Conservation (phyloP, 495 filamentous ascomycete species). For the Aspergillus ellipticus region DNA sequence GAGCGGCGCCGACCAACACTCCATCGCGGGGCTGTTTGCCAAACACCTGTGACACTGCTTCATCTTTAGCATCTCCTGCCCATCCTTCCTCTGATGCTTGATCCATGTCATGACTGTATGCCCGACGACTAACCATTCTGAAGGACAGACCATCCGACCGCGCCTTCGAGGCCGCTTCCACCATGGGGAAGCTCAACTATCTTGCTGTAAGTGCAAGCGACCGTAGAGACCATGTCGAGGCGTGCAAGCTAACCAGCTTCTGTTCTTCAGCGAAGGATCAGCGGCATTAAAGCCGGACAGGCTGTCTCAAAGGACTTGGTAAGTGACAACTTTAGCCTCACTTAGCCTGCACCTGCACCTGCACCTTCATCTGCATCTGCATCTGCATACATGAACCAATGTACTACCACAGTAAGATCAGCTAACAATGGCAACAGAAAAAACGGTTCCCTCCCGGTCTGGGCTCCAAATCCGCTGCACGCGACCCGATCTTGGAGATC, state of each 20-base stretch:
- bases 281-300: constrained; percentile 42
- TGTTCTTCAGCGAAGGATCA: constrained; percentile 34
- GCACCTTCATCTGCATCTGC: too few species aligned
- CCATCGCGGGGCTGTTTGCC: too few species aligned
- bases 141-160: not conserved
- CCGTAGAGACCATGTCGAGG: not conserved
- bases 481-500: constrained; percentile 44
- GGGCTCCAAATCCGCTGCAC: constrained; percentile 29
- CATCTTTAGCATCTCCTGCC: too few species aligned
- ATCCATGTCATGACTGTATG: not conserved
- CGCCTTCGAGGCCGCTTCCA: not conserved
- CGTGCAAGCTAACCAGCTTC: not conserved
- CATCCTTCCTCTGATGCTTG: not conserved
- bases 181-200: constrained; percentile 42
- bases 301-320: constrained; percentile 44
- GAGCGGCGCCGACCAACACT: too few species aligned
- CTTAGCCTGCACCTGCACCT: too few species aligned
- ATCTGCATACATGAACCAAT: not conserved
- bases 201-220: constrained; percentile 26
- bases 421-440: constrained; percentile 19
- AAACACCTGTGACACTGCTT: too few species aligned
- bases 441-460: constrained; percentile 36
- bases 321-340: too few species aligned
- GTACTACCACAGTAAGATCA: not conserved
- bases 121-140: not conserved